Conservation (phyloP, 2,329 filamentous ascomycete genomes). For the Colletotrichum orbiculare region DNA sequence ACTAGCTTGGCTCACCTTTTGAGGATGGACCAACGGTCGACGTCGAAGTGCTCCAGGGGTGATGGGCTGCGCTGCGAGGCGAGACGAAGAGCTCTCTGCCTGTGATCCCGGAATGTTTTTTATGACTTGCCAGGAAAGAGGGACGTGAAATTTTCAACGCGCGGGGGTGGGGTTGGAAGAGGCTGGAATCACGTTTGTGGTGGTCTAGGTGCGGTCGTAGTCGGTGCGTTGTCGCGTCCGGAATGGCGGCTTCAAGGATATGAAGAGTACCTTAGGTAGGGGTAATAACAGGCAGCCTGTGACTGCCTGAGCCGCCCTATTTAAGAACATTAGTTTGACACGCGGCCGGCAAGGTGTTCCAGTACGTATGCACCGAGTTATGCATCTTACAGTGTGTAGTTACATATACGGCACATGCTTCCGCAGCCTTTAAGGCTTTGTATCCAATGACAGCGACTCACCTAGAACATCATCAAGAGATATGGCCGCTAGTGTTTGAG, state of each 20-base stretch:
- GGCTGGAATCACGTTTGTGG: slow-evolving; percentile 33
- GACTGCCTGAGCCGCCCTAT: too few relatives aligned
- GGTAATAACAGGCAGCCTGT: too few relatives aligned
- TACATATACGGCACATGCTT: too few relatives aligned
- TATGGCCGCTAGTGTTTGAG: too few relatives aligned
- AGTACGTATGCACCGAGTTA: too few relatives aligned
- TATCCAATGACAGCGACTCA: too few relatives aligned
- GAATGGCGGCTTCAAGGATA: slow-evolving; percentile 29
- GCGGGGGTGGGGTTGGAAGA: slow-evolving; percentile 35
- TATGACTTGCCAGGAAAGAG: slow-evolving; percentile 25
- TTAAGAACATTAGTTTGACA: too few relatives aligned
- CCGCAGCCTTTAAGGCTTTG: too few relatives aligned
- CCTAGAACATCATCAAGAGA: too few relatives aligned
- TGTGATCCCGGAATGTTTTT: slow-evolving; percentile 35
- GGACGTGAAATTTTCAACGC: slow-evolving; percentile 26
- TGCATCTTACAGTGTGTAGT: too few relatives aligned
- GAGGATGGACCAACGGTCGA: slow-evolving; percentile 26
- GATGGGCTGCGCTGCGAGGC: slow-evolving; percentile 9
- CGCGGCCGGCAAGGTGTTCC: too few relatives aligned
- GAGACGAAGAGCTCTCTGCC: slow-evolving; percentile 20
- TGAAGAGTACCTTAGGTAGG: neutral
- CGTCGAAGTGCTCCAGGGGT: slow-evolving; percentile 25
- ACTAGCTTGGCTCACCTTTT: slow-evolving; percentile 36
- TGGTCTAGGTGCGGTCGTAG: slow-evolving; percentile 21
- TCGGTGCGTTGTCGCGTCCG: slow-evolving; percentile 23